phyloP scores from a whole-genome alignment of 2,329 filamentous ascomycete species.

The Cytospora leucostoma region DNA sequence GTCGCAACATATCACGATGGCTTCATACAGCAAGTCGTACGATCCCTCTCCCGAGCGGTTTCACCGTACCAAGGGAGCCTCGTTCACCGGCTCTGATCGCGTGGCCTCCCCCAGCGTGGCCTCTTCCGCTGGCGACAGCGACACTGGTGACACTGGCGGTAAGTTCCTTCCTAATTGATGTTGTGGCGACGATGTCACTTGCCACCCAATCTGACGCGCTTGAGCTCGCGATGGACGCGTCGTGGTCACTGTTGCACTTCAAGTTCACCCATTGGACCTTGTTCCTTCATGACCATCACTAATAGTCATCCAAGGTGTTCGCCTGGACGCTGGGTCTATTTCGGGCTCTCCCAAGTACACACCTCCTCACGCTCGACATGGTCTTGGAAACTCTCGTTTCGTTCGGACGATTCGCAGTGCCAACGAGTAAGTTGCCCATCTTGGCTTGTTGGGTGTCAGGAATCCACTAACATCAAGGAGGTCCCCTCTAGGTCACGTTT shows the following conservation, averaged over 20 bases:
- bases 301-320: conserved; percentile 14
- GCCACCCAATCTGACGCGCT: not conserved
- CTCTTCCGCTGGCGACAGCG: conserved; percentile 19
- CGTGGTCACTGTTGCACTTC: not conserved
- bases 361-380: conserved; percentile 18
- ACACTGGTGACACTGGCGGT: conserved; percentile 17
- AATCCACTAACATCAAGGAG: not conserved
- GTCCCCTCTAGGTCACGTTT: conserved; percentile 3
- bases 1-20: conserved; percentile 10
- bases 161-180: not conserved
- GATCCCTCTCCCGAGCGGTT: conserved; percentile 18
- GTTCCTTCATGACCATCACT: not conserved
- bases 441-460: not conserved
- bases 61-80: conserved; percentile 13
- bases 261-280: not conserved
- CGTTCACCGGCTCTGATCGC: conserved; percentile 16
- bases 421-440: conserved; percentile 4
- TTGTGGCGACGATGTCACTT: not conserved
- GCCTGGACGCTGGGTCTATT: conserved; percentile 13
- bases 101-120: conserved; percentile 18
- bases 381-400: conserved; percentile 6
- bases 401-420: conserved; percentile 11
- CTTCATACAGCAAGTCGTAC: conserved; percentile 18
- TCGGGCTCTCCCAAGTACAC: conserved; percentile 21
- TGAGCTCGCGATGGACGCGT: not conserved